Evolutionary conservation across 352 stramenopile genomes (phyloP).

Genomic region (Globisporangium megalacanthum): DNA sequence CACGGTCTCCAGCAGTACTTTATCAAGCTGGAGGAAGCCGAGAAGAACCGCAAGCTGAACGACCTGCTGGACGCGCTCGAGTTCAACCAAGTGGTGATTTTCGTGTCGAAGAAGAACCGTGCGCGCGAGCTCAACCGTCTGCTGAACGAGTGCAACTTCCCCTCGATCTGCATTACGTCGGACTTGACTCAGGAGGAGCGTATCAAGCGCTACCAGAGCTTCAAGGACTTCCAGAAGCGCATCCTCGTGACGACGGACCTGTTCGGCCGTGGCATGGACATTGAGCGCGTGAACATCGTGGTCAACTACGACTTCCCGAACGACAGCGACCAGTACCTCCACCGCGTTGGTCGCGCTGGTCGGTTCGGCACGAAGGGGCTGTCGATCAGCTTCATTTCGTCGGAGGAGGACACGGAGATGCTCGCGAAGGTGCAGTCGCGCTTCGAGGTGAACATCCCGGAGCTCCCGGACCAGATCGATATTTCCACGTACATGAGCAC

Average conservation of each 20-base stretch:
- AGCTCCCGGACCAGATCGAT: constrained; percentile 99
- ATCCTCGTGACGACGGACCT: constrained; percentile 99
- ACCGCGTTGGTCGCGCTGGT: constrained; percentile 97
- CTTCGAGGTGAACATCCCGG: constrained; percentile 99
- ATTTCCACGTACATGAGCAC: constrained; percentile 97
- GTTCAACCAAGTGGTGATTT: constrained; percentile 99
- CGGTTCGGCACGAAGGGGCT: constrained; percentile 99
- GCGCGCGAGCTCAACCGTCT: constrained; percentile 97
- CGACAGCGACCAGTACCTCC: constrained; percentile 98
- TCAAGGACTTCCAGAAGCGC: constrained; percentile 99
- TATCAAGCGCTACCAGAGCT: constrained; percentile 99
- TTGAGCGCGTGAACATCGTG: constrained; percentile 99
- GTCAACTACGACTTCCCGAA: constrained; percentile 99
- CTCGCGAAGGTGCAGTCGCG: constrained; percentile 97
- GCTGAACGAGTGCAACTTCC: constrained; percentile 99
- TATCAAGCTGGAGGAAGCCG: constrained; percentile 97
- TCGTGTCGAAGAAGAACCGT: constrained; percentile 97
- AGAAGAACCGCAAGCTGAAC: constrained; percentile 99
- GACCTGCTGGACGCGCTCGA: constrained; percentile 99
- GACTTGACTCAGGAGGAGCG: constrained; percentile 97
- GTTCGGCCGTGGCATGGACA: constrained; percentile 99
- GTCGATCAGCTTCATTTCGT: constrained; percentile 99
- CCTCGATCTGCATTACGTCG: constrained; percentile 98
- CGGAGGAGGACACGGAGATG: constrained; percentile 96
- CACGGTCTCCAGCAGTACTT: constrained; percentile 99